phyloP scores from a whole-genome alignment of 1,284 basidiomycete species.

The Puccinia novopanici region DNA sequence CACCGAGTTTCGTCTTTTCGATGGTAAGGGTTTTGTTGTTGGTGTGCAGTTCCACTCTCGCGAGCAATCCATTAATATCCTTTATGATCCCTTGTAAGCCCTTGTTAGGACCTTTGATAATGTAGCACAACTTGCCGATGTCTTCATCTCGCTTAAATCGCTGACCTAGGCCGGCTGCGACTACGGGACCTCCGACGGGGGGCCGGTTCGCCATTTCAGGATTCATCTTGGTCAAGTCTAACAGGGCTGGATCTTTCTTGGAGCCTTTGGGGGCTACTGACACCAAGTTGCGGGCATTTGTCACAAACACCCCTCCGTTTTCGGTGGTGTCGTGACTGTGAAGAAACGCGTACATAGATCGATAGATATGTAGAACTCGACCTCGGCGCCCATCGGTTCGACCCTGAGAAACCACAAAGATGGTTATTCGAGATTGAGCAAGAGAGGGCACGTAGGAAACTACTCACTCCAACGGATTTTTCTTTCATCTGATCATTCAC shows the following conservation, averaged over 20 bases:
- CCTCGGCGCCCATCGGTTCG: constrained; percentile 75
- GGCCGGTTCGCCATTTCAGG: constrained; percentile 66
- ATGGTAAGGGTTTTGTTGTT: constrained; percentile 87
- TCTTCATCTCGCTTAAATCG: constrained; percentile 75
- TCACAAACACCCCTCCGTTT: constrained; percentile 92
- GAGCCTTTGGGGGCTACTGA: constrained; percentile 79
- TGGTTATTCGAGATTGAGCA: neutral
- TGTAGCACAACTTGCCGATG: constrained; percentile 76
- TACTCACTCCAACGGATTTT: constrained; percentile 76
- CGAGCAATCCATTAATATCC: constrained; percentile 84
- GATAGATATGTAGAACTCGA: constrained; percentile 88
- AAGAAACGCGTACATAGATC: constrained; percentile 90
- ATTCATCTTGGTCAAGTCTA: constrained; percentile 94
- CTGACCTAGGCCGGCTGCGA: constrained; percentile 78
- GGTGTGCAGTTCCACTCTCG: constrained; percentile 87
- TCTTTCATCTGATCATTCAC: constrained; percentile 93
- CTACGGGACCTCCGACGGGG: constrained; percentile 62
- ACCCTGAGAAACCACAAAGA: constrained; percentile 45
- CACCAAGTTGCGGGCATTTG: constrained; percentile 72
- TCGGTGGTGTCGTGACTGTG: constrained; percentile 87
- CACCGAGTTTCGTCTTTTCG: constrained; percentile 75
- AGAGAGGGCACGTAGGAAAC: neutral
- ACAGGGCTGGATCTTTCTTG: constrained; percentile 63
- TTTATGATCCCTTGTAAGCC: constrained; percentile 90
- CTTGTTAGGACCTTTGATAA: constrained; percentile 86